phyloP scores from a whole-genome alignment of 2,329 filamentous ascomycete species.

The Cladosporium cucumerinum region DNA sequence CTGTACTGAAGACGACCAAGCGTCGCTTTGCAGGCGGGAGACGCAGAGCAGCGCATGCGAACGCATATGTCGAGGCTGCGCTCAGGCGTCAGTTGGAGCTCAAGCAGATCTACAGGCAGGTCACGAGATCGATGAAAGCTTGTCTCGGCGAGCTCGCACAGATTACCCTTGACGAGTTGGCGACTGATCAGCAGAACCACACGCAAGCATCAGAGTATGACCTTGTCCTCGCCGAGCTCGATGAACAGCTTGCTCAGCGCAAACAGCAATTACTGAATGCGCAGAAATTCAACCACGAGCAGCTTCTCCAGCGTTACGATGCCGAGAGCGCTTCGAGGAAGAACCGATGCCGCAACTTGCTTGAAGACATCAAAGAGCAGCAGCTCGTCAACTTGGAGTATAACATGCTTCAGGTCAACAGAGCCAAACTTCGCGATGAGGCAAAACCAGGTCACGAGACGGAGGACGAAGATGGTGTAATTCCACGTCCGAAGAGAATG shows the following conservation, averaged over 20 bases:
- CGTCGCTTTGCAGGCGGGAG: conserved; percentile 33
- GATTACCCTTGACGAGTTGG: conserved; percentile 56
- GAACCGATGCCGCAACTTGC: conserved; percentile 33
- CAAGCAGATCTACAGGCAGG: conserved; percentile 61
- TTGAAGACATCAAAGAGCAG: conserved; percentile 28
- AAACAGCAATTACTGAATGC: conserved; percentile 39
- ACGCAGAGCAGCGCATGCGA: conserved; percentile 46
- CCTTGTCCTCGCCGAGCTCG: conserved; percentile 52
- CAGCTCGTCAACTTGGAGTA: conserved; percentile 30
- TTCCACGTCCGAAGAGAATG: conserved; percentile 51
- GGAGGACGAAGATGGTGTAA: conserved; percentile 47
- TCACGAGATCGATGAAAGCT: conserved; percentile 62
- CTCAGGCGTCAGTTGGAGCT: conserved; percentile 61
- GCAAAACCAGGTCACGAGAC: conserved; percentile 48
- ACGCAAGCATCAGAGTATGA: conserved; percentile 54
- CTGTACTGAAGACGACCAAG: conserved; percentile 20
- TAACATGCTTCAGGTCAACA: conserved; percentile 29
- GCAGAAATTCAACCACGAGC: conserved; percentile 36
- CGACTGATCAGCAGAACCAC: conserved; percentile 53
- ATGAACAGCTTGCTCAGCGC: conserved; percentile 43
- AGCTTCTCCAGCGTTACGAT: conserved; percentile 35
- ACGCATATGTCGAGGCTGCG: conserved; percentile 45
- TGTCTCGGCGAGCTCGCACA: conserved; percentile 64
- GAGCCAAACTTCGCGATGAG: conserved; percentile 40
- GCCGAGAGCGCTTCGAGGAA: conserved; percentile 39